Base-by-base conservation (phyloP, 2,329 filamentous ascomycete genomes). In the Cladosporium sp. region DNA sequence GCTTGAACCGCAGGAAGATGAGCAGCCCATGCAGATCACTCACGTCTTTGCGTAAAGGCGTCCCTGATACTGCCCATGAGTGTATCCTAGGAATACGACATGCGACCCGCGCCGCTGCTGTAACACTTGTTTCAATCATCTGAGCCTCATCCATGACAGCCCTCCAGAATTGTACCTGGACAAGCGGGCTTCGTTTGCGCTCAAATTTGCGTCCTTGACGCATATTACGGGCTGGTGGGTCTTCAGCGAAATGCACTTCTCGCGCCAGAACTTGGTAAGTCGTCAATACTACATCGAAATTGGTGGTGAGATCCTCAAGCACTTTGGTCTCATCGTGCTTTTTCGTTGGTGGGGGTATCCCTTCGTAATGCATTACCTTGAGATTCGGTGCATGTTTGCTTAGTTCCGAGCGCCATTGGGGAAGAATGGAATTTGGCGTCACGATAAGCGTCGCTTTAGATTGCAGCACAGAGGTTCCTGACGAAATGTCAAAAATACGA, bases 61-160 rank as follows among this genome's bases (percentile, higher is more conserved):
- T 99, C 40, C 91, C 94, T 0, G 91, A 93, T 39, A 99, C 86
- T 13, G 88, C 91, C 94, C 94, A 97, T 2, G 91, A 87, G 73
- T 96, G 92, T 62, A 89, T 75, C 25, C 94, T 83, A 44, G 93
- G 91, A 60, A 99, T 87, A 24, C 88, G 77, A 39, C 86, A 84
- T 35, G 91, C 91, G 13, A 97, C 85, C 47, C 81, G 83, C 1
- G 94, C 92, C 25, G 93, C 90, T 64, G 90, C 87, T 65, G 85
- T 92, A 3, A 95, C 86, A 34, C 91, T 91, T 63, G 84, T 93
- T 70, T 97, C 93, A 40, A 97, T 86, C 88, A 96, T 96, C 68
- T 99, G 94, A 0, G 93, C 76, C 87, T 91, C 83, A 63, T 86
- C 83, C 24, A 86, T 75, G 65, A 82, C 84, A 1, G 96, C 83